These are phyloP conservation scores for Hypomyces rosellus DNA, from an alignment of 2,329 filamentous ascomycete genomes.

Conservation along the genomic window DNA sequence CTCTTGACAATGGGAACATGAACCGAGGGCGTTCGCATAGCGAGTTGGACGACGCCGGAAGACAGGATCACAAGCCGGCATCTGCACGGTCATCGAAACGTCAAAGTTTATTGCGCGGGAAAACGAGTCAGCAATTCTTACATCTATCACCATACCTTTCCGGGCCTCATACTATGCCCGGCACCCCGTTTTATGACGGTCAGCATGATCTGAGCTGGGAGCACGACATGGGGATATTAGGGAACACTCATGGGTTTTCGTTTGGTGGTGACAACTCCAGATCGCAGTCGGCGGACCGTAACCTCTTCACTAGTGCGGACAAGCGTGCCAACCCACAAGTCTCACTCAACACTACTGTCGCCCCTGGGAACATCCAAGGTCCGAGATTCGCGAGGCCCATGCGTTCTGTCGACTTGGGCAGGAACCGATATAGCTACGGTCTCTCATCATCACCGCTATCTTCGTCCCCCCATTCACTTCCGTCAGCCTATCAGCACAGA, in stretches of 20 bases:
- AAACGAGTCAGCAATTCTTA: conserved; percentile 37
- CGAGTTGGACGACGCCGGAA: conserved; percentile 18
- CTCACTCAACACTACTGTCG: conserved; percentile 55
- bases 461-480: conserved; percentile 30
- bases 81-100: conserved; percentile 28
- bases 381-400: conserved; percentile 42
- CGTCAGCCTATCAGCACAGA: conserved; percentile 34
- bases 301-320: conserved; percentile 52
- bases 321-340: conserved; percentile 60
- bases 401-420: conserved; percentile 36
- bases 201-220: conserved; percentile 36
- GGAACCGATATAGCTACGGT: conserved; percentile 21
- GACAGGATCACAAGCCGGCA: conserved; percentile 22
- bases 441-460: conserved; percentile 34
- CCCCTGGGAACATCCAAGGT: conserved; percentile 51
- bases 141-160: conserved; percentile 26
- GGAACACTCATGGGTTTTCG: conserved; percentile 34
- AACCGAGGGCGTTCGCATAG: conserved; percentile 22
- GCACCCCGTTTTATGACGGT: conserved; percentile 32
- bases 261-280: conserved; percentile 34
- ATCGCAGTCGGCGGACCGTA: conserved; percentile 58
- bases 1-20: conserved; percentile 15
- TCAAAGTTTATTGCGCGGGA: conserved; percentile 40
- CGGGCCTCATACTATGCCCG: conserved; percentile 24
- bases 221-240: conserved; percentile 25